These are phyloP conservation scores for Cutaneotrichosporon arboriforme DNA, from an alignment of 1,284 basidiomycete genomes.

Conservation along the genomic window DNA sequence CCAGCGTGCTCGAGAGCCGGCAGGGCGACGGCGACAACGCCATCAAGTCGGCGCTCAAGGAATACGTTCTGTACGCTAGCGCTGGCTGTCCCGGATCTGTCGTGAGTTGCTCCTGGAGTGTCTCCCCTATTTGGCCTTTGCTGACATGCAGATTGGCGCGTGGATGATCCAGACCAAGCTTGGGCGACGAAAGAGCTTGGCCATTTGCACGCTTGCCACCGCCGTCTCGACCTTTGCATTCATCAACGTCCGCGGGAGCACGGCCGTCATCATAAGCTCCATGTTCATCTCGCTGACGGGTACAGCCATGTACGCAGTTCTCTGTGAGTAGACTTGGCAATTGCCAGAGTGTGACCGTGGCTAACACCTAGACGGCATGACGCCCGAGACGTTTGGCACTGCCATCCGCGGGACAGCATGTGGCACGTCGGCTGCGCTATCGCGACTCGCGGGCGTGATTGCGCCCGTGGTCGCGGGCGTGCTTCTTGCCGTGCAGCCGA, in stretches of 20 bases:
- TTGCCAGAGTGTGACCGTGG: constrained; percentile 1
- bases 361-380: constrained; percentile 71
- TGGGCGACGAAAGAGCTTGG: constrained; percentile 71
- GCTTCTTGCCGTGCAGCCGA: constrained; percentile 65
- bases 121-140: neutral
- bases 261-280: constrained; percentile 67
- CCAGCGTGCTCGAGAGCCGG: constrained; percentile 65
- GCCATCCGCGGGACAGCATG: constrained; percentile 81
- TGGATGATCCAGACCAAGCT: constrained; percentile 74
- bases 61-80: constrained; percentile 61
- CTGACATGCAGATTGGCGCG: constrained; percentile 65
- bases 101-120: constrained; percentile 54
- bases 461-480: constrained; percentile 78
- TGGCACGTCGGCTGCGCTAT: constrained; percentile 82
- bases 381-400: constrained; percentile 81
- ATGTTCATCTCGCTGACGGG: constrained; percentile 75
- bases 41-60: constrained; percentile 66
- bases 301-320: constrained; percentile 85
- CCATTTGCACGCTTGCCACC: constrained; percentile 73
- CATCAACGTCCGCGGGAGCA: constrained; percentile 57
- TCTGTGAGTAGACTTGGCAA: constrained; percentile 60
- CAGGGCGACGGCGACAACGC: constrained; percentile 50
- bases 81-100: constrained; percentile 83
- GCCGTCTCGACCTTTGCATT: constrained; percentile 72
- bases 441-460: constrained; percentile 85